Base-by-base conservation (phyloP, 1,284 basidiomycete species). In the Ceratobasidium sp. region DNA sequence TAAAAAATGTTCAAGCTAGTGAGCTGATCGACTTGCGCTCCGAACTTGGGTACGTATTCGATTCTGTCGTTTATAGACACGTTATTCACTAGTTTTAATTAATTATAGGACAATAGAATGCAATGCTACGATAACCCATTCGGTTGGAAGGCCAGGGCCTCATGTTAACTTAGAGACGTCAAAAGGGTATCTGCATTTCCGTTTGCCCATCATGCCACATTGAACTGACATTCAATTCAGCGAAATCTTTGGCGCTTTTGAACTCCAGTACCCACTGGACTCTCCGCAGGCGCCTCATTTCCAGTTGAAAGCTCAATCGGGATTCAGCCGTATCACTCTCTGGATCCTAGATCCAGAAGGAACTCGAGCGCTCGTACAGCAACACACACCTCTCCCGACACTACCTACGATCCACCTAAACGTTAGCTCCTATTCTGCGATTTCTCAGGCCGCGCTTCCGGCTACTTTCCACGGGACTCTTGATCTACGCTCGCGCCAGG, bases 401-500 rank as follows among this genome's bases (percentile, higher is more conserved):
- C 31, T 66, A 2, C 64, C 64, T 19, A 54, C 8, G 19, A 51
- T 66, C 29, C n/a, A 19, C 27, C 27, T 66, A 31, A 66, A 66
- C 36, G n/a, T 54, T 1, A 66, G 48, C 1, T 66, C 64, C 1
- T 17, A 24, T 7, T 41, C 24, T 29, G 64, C 64, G 1, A 54
- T 31, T 17, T 47, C 64, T 7, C 64, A 66, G 24, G 48, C 50
- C 0, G 0, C 53, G 1, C 1, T 66, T 41, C 64, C 64, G 1
- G 64, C 33, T 1, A 66, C 48, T n/a, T 66, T 41, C 22, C 24
- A 41, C 15, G 64, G 64, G 5, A 22, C 50, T 7, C 7, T 66
- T 1, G 64, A 66, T 11, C n/a, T 66, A 2, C 5, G 24, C 7
- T 66, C 64, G 7, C 2, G 22, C 27, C 36, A 33, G 14, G 51